phyloP scores from a whole-genome alignment of 2,329 filamentous ascomycete genomes.

The Trichothecium sympodiale region DNA sequence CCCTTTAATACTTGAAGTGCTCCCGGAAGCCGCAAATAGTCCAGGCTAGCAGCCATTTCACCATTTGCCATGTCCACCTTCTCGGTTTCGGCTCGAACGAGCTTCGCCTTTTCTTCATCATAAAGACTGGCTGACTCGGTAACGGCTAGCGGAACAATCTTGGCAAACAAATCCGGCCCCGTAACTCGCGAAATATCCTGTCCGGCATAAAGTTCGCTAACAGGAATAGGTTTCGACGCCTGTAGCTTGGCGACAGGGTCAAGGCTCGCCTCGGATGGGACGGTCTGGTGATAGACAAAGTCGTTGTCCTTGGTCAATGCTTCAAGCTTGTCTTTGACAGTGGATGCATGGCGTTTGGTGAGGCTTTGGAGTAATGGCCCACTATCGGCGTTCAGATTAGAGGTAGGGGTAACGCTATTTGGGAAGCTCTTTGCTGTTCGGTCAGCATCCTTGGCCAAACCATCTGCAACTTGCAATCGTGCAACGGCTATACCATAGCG shows the following conservation, averaged over 20 bases:
- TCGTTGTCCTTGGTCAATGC: constrained; percentile 87
- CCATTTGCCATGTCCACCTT: constrained; percentile 85
- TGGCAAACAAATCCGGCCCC: constrained; percentile 91
- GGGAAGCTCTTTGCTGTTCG: constrained; percentile 72
- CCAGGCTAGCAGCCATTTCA: constrained; percentile 90
- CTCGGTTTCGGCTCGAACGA: constrained; percentile 87
- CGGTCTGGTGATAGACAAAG: constrained; percentile 91
- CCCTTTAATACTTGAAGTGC: constrained; percentile 88
- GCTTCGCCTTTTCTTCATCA: constrained; percentile 95
- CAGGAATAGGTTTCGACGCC: constrained; percentile 91
- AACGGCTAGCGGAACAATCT: constrained; percentile 90
- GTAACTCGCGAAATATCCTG: constrained; percentile 97
- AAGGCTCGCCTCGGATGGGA: constrained; percentile 76
- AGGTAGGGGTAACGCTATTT: constrained; percentile 62
- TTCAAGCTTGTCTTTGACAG: constrained; percentile 68
- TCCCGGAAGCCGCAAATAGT: constrained; percentile 82
- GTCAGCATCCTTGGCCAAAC: constrained; percentile 66
- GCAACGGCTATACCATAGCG: constrained; percentile 78
- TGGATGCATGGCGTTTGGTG: constrained; percentile 69
- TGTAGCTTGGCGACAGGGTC: constrained; percentile 79
- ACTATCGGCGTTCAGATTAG: constrained; percentile 75
- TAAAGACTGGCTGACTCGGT: constrained; percentile 96
- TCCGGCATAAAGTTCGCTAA: constrained; percentile 91
- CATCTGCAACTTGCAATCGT: constrained; percentile 71
- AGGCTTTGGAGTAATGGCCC: constrained; percentile 65